A percentile compares a stretch with the other conserved stretches of the same genome.
Evolutionary conservation across 2,329 filamentous ascomycete genomes (phyloP).

Genomic region (Fusarium verticillioides): DNA sequence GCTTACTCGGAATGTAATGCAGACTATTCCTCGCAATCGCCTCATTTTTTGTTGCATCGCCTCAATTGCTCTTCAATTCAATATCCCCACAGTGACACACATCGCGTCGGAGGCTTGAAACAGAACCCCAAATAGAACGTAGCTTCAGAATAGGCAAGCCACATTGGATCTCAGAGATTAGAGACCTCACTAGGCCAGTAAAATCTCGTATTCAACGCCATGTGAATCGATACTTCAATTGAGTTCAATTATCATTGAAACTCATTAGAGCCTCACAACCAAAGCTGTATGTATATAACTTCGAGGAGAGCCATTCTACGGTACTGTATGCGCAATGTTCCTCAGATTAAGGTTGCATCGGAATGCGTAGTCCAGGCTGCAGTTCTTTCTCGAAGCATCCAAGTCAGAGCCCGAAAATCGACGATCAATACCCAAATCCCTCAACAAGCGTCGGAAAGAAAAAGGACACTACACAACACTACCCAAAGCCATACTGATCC

Average conservation of each 20-base stretch:
- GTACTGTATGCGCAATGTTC: too few species aligned
- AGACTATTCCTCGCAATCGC: not conserved
- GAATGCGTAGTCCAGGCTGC: not conserved
- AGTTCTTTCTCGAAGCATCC: not conserved
- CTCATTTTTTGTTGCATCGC: not conserved
- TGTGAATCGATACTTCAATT: not conserved
- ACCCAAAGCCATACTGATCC: not conserved
- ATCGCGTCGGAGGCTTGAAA: slow-evolving; percentile 10
- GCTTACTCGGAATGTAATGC: not conserved
- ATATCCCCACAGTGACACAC: slow-evolving; percentile 2
- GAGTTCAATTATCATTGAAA: not conserved
- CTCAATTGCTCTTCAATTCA: not conserved
- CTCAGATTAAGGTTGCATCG: not conserved
- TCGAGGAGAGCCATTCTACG: not conserved
- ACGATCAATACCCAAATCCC: not conserved
- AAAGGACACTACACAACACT: not conserved
- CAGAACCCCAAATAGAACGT: slow-evolving; percentile 19
- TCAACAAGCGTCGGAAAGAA: slow-evolving; percentile 1
- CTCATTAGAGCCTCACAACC: not conserved
- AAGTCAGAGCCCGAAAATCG: not conserved
- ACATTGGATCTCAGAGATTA: slow-evolving; percentile 17
- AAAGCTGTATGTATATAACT: not conserved
- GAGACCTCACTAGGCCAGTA: not conserved
- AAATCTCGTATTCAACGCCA: not conserved
- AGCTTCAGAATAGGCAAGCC: slow-evolving; percentile 6